Conservation (phyloP, 148 eudicot genomes). For the Persicaria maculosa region DNA sequence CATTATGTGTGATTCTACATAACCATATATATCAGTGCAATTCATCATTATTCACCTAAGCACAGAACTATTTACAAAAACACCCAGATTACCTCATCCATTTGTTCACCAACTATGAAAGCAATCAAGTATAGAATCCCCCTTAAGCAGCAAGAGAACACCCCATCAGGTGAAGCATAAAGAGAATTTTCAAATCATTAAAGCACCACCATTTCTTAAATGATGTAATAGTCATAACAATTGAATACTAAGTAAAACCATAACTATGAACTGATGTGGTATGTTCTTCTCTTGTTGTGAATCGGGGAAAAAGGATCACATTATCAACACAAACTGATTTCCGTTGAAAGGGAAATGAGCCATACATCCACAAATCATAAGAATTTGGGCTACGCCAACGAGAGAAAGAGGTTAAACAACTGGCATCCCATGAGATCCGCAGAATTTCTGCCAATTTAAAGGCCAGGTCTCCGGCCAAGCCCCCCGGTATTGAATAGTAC, state of each 20-base stretch:
- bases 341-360: background rate
- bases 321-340: too few species aligned
- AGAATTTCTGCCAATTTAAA: background rate
- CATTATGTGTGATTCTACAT: background rate
- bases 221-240: background rate
- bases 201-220: background rate
- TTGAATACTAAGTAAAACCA: background rate
- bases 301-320: too few species aligned
- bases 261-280: background rate
- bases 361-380: background rate
- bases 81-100: background rate
- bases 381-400: background rate
- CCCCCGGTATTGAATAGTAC: background rate
- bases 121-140: constrained; percentile 6
- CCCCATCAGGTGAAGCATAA: background rate
- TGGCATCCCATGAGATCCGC: background rate
- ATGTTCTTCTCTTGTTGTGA: background rate
- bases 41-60: background rate
- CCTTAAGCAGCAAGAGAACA: background rate
- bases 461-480: background rate
- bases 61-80: background rate
- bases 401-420: background rate
- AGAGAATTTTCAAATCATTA: background rate
- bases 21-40: background rate
- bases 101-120: background rate